Evolutionary conservation across 108 stramenopile species (phyloP).

Genomic region (Stephanodiscus minutulus): DNA sequence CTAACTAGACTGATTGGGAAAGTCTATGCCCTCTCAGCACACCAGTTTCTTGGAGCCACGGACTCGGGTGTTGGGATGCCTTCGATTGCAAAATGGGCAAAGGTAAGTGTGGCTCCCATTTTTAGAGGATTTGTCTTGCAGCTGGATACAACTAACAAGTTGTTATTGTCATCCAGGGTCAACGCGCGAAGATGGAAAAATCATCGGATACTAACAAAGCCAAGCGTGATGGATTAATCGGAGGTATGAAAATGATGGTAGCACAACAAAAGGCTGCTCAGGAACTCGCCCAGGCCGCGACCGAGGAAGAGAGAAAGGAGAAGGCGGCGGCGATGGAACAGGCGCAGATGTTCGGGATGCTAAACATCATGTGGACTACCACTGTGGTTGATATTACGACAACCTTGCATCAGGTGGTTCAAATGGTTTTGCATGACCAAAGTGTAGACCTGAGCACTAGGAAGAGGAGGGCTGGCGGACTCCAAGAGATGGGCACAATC

Average conservation of each 20-base stretch:
- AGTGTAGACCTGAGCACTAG: slow-evolving; percentile 59
- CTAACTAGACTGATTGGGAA: slow-evolving; percentile 60
- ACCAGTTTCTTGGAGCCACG: slow-evolving; percentile 66
- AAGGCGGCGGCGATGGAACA: slow-evolving; percentile 52
- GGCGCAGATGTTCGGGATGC: slow-evolving; percentile 41
- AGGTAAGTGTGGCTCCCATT: background rate
- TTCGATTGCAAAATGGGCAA: slow-evolving; percentile 68
- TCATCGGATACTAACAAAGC: slow-evolving; percentile 40
- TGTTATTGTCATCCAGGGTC: slow-evolving; percentile 11
- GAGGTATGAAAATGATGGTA: slow-evolving; percentile 58
- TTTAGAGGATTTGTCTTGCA: background rate
- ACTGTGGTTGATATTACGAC: slow-evolving; percentile 80
- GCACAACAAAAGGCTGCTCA: slow-evolving; percentile 51
- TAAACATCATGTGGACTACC: slow-evolving; percentile 76
- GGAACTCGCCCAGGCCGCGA: slow-evolving; percentile 57
- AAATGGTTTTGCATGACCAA: slow-evolving; percentile 81
- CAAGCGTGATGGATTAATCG: slow-evolving; percentile 48
- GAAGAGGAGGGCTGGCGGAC: slow-evolving; percentile 56
- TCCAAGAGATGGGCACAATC: slow-evolving; percentile 62
- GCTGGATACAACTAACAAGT: background rate
- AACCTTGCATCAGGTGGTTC: slow-evolving; percentile 67
- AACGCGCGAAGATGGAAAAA: slow-evolving; percentile 53
- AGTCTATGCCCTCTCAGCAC: slow-evolving; percentile 63
- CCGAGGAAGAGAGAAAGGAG: slow-evolving; percentile 60
- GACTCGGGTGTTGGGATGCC: slow-evolving; percentile 78